These are phyloP conservation scores for Sporothrix variecibatus DNA, from an alignment of 2,329 filamentous ascomycete genomes.

Conservation along the genomic window DNA sequence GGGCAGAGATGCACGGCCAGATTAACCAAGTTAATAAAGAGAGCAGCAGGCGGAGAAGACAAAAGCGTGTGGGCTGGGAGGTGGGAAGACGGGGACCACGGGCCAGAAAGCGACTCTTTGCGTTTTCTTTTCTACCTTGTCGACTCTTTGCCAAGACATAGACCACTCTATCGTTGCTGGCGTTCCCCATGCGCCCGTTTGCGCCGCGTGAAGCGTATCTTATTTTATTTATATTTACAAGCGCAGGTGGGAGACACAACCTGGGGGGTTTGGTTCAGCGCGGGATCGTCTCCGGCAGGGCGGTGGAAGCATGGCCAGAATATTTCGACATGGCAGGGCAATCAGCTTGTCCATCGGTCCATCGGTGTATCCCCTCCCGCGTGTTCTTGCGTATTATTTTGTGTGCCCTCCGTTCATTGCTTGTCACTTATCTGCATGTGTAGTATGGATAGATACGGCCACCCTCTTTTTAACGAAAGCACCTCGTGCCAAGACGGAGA, in stretches of 20 bases:
- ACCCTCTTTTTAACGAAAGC: neutral
- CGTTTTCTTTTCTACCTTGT: neutral
- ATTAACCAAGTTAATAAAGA: neutral
- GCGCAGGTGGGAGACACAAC: neutral
- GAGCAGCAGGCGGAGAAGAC: neutral
- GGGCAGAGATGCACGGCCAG: neutral
- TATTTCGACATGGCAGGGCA: neutral
- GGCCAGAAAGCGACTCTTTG: neutral
- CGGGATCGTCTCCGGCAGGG: neutral
- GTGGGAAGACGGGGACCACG: neutral
- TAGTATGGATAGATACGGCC: neutral
- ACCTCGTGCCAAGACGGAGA: slow-evolving; percentile 14
- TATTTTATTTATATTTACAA: neutral
- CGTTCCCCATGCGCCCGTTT: neutral
- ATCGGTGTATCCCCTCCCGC: slow-evolving; percentile 1
- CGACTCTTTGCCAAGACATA: neutral
- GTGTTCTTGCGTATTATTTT: neutral
- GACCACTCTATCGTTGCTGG: slow-evolving; percentile 5
- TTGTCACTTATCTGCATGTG: neutral
- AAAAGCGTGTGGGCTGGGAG: neutral
- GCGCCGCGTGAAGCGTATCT: neutral
- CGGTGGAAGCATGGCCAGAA: neutral
- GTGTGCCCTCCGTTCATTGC: neutral
- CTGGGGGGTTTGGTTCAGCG: neutral
- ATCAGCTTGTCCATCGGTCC: slow-evolving; percentile 1